A percentile compares a stretch with the other conserved stretches of the same genome.
Conservation (phyloP, 495 filamentous ascomycete genomes). For the Penicillium antarcticum region DNA sequence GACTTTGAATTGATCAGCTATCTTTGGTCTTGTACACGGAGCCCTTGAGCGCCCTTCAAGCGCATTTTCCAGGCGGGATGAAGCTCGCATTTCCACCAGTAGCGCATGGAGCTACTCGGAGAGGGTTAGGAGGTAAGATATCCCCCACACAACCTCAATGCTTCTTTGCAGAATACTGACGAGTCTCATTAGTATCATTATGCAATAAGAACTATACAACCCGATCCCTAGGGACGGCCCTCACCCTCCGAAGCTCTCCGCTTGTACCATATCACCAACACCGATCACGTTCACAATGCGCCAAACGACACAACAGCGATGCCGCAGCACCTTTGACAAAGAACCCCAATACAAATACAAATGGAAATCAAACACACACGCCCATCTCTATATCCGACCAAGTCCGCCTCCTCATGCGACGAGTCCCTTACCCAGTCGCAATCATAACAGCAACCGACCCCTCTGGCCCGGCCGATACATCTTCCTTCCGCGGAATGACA, state of each 20-base stretch:
- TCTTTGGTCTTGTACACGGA: constrained; percentile 1
- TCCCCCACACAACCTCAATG: not conserved
- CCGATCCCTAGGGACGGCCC: not conserved
- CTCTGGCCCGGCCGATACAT: constrained; percentile 15
- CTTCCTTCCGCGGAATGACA: constrained; percentile 60
- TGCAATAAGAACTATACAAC: not conserved
- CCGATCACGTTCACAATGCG: constrained; percentile 4
- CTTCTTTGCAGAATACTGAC: not conserved
- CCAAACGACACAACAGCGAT: constrained; percentile 16
- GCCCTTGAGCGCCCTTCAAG: constrained; percentile 9
- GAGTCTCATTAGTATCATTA: not conserved
- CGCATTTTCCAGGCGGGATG: constrained; percentile 22
- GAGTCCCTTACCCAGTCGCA: constrained; percentile 68
- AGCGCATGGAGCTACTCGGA: constrained; percentile 17
- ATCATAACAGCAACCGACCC: constrained; percentile 57
- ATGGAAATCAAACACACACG: not conserved
- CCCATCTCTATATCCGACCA: constrained; percentile 28
- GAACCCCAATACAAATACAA: not conserved
- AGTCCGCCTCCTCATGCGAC: constrained; percentile 65
- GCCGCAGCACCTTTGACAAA: constrained; percentile 2
- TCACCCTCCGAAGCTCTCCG: constrained; percentile 1
- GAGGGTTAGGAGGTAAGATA: constrained; percentile 22
- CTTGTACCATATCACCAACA: constrained; percentile 1
- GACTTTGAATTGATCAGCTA: not conserved
- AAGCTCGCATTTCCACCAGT: constrained; percentile 28